phyloP scores from a whole-genome alignment of 345 rosid genomes.

The Acer yangbiense region DNA sequence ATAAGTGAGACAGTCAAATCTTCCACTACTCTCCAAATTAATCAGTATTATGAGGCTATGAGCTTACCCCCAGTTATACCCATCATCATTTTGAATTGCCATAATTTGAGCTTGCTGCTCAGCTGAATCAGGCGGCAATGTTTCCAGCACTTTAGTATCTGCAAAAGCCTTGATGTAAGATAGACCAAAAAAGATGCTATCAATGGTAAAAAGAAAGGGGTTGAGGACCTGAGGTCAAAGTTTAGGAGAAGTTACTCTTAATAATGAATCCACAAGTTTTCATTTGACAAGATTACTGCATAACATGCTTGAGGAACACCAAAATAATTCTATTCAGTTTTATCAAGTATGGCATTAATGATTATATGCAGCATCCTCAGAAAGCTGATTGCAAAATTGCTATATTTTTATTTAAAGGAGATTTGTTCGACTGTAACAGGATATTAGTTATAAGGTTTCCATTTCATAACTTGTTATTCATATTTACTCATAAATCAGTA shows the following conservation, averaged over 20 bases:
- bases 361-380: conserved; percentile 12
- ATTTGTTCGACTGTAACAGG: background rate
- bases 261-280: background rate
- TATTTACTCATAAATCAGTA: background rate
- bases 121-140: conserved; percentile 70
- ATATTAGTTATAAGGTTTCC: background rate
- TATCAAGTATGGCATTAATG: background rate
- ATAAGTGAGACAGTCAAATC: background rate
- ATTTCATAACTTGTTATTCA: background rate
- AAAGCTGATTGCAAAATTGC: background rate
- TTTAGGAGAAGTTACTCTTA: conserved; percentile 4
- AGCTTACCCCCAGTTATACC: conserved; percentile 96
- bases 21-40: background rate
- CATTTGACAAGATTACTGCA: background rate
- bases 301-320: background rate
- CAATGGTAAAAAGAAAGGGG: background rate
- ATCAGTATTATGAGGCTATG: background rate
- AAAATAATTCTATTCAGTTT: background rate
- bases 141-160: conserved; percentile 70
- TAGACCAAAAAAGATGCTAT: conserved; percentile 14
- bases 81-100: conserved; percentile 74
- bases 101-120: conserved; percentile 81
- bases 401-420: background rate
- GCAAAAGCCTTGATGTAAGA: conserved; percentile 33
- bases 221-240: background rate